Evolutionary conservation across 2,329 filamentous ascomycete genomes (phyloP).

Genomic region (Pseudopithomyces chartarum): DNA sequence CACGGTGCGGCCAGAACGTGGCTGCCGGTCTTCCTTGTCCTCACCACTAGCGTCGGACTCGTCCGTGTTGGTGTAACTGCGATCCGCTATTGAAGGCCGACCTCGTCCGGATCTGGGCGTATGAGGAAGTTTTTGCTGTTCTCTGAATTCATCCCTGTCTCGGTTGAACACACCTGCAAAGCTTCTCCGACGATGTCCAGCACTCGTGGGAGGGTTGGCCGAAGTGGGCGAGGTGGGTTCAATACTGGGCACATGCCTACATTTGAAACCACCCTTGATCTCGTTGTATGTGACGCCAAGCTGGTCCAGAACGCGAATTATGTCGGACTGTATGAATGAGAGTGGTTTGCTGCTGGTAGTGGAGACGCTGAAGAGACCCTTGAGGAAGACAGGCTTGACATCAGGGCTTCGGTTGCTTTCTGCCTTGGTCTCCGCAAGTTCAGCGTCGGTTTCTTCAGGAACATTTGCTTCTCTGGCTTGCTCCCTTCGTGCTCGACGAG

Average conservation of each 20-base stretch:
- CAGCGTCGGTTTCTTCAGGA: conserved; percentile 87
- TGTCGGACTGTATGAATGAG: conserved; percentile 81
- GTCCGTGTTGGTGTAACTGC: conserved; percentile 85
- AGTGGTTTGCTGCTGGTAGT: conserved; percentile 94
- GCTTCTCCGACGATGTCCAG: conserved; percentile 72
- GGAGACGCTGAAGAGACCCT: conserved; percentile 95
- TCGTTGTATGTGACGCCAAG: conserved; percentile 90
- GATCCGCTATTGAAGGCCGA: conserved; percentile 60
- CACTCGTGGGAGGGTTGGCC: conserved; percentile 28
- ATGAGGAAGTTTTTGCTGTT: conserved; percentile 59
- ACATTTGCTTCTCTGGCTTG: conserved; percentile 76
- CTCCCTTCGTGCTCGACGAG: conserved; percentile 75
- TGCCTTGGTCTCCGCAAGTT: conserved; percentile 63
- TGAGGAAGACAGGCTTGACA: conserved; percentile 92
- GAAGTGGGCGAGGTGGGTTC: conserved; percentile 66
- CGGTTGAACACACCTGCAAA: conserved; percentile 68
- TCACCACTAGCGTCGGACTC: conserved; percentile 76
- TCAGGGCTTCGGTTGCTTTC: conserved; percentile 68
- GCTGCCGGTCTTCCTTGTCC: conserved; percentile 53
- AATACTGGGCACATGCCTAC: conserved; percentile 86
- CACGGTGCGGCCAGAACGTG: conserved; percentile 28
- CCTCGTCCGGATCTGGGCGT: conserved; percentile 55
- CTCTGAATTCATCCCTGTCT: conserved; percentile 72
- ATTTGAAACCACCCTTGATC: conserved; percentile 92
- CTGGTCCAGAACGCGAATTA: conserved; percentile 86